These are phyloP conservation scores for Lablab purpureus DNA, from an alignment of 306 rosid genomes.

Conservation along the genomic window DNA sequence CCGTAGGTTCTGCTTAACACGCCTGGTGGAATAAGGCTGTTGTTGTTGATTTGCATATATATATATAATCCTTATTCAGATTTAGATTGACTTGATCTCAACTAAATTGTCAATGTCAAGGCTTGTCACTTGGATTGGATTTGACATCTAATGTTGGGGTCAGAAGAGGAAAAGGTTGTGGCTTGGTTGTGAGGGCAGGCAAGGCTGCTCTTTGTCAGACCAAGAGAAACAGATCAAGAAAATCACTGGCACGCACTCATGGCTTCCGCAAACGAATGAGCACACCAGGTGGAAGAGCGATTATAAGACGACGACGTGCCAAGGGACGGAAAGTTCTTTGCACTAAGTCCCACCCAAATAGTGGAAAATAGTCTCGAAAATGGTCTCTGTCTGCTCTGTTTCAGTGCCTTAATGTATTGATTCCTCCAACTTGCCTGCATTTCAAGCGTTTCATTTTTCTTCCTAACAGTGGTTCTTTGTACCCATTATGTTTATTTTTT, in stretches of 20 bases:
- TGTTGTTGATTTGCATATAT: too few species aligned
- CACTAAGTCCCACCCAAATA: slow-evolving; percentile 79
- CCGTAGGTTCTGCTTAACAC: background rate
- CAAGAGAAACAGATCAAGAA: slow-evolving; percentile 87
- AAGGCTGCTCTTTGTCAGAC: slow-evolving; percentile 83
- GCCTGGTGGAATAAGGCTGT: background rate
- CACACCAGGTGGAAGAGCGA: slow-evolving; percentile 82
- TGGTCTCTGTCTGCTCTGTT: slow-evolving; percentile 7
- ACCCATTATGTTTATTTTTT: slow-evolving; percentile 29
- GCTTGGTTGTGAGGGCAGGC: slow-evolving; percentile 87
- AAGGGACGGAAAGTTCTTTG: slow-evolving; percentile 93
- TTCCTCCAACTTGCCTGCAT: slow-evolving; percentile 29
- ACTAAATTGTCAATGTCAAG: slow-evolving; percentile 48
- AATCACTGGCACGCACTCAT: slow-evolving; percentile 88
- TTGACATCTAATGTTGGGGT: slow-evolving; percentile 54
- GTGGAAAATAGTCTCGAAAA: slow-evolving; percentile 58
- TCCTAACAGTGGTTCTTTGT: slow-evolving; percentile 23
- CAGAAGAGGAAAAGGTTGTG: slow-evolving; percentile 56
- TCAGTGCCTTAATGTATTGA: slow-evolving; percentile 23
- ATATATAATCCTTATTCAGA: background rate
- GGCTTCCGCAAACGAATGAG: slow-evolving; percentile 92
- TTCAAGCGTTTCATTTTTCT: slow-evolving; percentile 27
- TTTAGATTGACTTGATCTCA: slow-evolving; percentile 26
- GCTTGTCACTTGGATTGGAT: slow-evolving; percentile 70
- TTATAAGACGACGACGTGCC: slow-evolving; percentile 86